Evolutionary conservation across 345 rosid species (phyloP), one percentile per base, ranked within the genome.

Genomic region (Salix arbutifolia): DNA sequence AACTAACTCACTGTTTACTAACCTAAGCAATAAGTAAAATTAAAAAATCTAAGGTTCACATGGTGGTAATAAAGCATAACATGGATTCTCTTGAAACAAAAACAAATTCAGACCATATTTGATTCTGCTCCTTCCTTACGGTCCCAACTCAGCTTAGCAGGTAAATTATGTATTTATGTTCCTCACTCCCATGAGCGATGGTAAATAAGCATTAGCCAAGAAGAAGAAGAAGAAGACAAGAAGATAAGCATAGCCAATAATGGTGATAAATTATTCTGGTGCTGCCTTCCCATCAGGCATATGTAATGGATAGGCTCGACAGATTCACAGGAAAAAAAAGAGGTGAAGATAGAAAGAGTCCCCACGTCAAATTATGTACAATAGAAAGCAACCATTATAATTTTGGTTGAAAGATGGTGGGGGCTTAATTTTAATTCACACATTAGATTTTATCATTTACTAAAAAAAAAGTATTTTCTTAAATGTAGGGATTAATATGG

Each of bases 401-500:
- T 58, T 9, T 58, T 23, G 62, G 14, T 1, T n/a, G 62, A 0
- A 25, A 58, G 62, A 58, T 58, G 62, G 62, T 4, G 62, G 62
- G 23, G 26, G 9, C 12, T 4, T 11, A 23, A 12, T n/a, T 12
- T 58, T n/a, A 23, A 23, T 3, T 23, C 28, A n/a, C 62, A 9
- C 26, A n/a, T 58, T 10, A 58, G 3, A 23, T 1, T n/a, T 58
- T 23, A 46, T 13, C 17, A 56, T 58, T n/a, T 58, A 23, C 28
- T 35, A 5, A 35, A 35, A 5, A 30, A 33, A 35, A 35, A 35
- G 37, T 35, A 35, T 3, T 58, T 23, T 23, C 25, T 76, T 76
- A 92, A 70, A 91, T 86, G 81, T 90, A 90, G 74, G 97, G 98
- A 83, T 91, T 94, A 26, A 93, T 76, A 52, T 95, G 99, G 10